Conservation (phyloP, 805 yeast species). For the Barnettozyma sp. region DNA sequence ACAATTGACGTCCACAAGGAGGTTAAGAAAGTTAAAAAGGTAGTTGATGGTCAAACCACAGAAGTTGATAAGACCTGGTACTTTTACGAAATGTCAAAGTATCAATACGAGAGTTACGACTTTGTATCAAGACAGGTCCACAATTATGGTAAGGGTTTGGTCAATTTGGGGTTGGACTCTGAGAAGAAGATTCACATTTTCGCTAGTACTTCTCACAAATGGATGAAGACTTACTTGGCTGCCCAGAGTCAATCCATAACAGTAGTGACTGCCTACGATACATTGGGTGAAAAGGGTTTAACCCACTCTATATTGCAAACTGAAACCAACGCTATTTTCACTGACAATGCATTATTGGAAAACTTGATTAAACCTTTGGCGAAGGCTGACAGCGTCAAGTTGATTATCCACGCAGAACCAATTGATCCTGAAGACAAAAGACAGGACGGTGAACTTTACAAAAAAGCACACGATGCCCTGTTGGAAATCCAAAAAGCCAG, state of each 20-base stretch:
- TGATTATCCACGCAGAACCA: conserved; percentile 62
- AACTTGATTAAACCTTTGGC: conserved; percentile 68
- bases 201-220: conserved; percentile 80
- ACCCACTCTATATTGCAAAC: conserved; percentile 83
- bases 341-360: conserved; percentile 68
- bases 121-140: conserved; percentile 46
- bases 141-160: conserved; percentile 67
- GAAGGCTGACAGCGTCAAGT: conserved; percentile 52
- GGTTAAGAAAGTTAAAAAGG: conserved; percentile 62
- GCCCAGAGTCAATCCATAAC: conserved; percentile 75
- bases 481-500: conserved; percentile 55
- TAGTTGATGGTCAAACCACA: conserved; percentile 66
- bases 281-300: conserved; percentile 83
- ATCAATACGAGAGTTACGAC: conserved; percentile 55
- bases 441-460: conserved; percentile 51
- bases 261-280: conserved; percentile 92
- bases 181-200: conserved; percentile 69
- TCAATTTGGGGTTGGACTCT: conserved; percentile 65
- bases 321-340: conserved; percentile 67
- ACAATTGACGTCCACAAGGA: conserved; percentile 69
- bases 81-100: conserved; percentile 72
- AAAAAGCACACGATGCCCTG: conserved; percentile 49
- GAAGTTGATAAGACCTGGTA: conserved; percentile 82
- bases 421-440: conserved; percentile 59
- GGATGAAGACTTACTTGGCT: conserved; percentile 87